A percentile compares a stretch with the other conserved stretches of the same genome.
Conservation (phyloP, 805 yeast genomes). For the Pichia nakasei region DNA sequence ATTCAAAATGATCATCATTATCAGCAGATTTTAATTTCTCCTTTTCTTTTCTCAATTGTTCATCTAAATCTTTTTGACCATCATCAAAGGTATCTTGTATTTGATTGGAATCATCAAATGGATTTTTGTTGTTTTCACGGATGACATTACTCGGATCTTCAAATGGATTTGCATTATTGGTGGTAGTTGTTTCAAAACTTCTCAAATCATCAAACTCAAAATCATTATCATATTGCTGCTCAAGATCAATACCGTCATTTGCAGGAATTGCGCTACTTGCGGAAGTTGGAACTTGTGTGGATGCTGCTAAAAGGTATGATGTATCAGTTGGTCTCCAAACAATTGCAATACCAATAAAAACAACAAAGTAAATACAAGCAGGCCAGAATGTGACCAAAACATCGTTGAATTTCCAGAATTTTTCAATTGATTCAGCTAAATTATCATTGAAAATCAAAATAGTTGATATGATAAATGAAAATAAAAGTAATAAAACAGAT, state of each 20-base stretch:
- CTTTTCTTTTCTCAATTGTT: constrained; percentile 27
- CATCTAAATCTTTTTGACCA: constrained; percentile 18
- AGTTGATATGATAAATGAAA: constrained; percentile 63
- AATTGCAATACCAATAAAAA: constrained; percentile 76
- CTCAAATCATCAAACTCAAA: constrained; percentile 53
- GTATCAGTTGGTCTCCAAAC: constrained; percentile 98
- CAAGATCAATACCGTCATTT: constrained; percentile 21
- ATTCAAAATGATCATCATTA: constrained; percentile 17
- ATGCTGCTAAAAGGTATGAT: constrained; percentile 88
- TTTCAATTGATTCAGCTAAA: constrained; percentile 67
- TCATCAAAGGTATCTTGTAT: constrained; percentile 11
- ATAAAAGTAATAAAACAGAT: constrained; percentile 60
- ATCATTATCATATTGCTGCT: constrained; percentile 39
- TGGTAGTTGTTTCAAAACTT: constrained; percentile 33
- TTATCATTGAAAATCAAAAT: constrained; percentile 68
- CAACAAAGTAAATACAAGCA: constrained; percentile 73
- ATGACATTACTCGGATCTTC: constrained; percentile 11
- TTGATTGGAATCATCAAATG: constrained; percentile 24
- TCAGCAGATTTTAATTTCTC: constrained; percentile 10
- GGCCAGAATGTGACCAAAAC: constrained; percentile 94
- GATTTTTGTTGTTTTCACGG: constrained; percentile 15
- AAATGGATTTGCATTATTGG: constrained; percentile 23
- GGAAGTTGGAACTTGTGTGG: constrained; percentile 72
- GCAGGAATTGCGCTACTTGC: constrained; percentile 33
- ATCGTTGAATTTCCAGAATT: constrained; percentile 87